Evolutionary conservation across 768 basidiomycete species (phyloP), one percentile per base, ranked within the genome.

Genomic region (Tulasnella sp.): DNA sequence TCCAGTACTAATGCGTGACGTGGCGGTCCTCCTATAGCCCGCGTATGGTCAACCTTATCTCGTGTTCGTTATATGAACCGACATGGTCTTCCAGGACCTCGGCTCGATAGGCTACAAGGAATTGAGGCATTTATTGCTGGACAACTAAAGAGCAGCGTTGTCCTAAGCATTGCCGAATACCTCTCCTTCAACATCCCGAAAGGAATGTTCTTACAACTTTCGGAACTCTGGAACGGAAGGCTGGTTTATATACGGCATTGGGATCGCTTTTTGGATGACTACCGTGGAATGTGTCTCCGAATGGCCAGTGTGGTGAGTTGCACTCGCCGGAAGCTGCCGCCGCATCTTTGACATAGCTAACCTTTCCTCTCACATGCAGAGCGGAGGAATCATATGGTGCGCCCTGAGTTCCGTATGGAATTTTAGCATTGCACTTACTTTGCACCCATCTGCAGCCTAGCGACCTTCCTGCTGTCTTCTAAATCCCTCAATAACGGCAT

Each of bases 41-140:
- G 64, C 11, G 31, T 69, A 16, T 69, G 64, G 64, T 69, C 64
- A 7, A 69, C 64, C 24, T 5, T 37, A 16, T 31, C 64, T 20
- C 64, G 64, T 69, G 64, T 69, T 5, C 64, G 64, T 0, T 69
- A 37, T 14, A 69, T 69, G 64, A 69, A 69, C 28, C 31, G 64
- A 20, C 34, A 37, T 69, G 64, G 64, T 5, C 31, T 69, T 12
- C 64, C 64, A 6, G 64, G 64, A 69, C 34, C 64, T 69, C 64
- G 64, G 64, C 34, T 69, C 64, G 64, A 69, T 37, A 69, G 64
- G 34, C 64, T 69, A 28, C 64, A 69, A 37, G 64, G 64, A 34
- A 24, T 69, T 2, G 64, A 69, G 1, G 0, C 14, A 37, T 69
- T 69, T 22, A 34, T 69, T 16, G 64, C 64, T 1, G 34, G 34